Conservation (phyloP, 352 stramenopile species). For the Peronospora belbahrii region DNA sequence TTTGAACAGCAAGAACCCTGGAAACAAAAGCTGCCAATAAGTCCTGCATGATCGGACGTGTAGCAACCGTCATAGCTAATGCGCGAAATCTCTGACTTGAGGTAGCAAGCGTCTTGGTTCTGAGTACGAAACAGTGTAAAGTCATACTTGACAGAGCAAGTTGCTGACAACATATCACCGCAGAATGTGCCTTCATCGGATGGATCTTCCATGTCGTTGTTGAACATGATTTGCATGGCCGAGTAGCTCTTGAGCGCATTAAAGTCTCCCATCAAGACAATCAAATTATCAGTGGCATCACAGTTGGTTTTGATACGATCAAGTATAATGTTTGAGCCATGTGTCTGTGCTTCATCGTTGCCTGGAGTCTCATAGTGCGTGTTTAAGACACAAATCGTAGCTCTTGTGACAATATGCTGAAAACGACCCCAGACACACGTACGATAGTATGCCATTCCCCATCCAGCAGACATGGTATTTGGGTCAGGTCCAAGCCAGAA, state of each 20-base stretch:
- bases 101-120: slow-evolving; percentile 34
- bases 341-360: slow-evolving; percentile 59
- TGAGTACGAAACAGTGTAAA: slow-evolving; percentile 45
- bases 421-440: slow-evolving; percentile 67
- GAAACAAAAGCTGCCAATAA: slow-evolving; percentile 54
- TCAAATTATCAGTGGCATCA: slow-evolving; percentile 45
- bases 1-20: slow-evolving; percentile 48
- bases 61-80: slow-evolving; percentile 63
- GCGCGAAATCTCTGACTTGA: slow-evolving; percentile 52
- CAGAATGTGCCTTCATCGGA: slow-evolving; percentile 56
- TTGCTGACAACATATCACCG: slow-evolving; percentile 47
- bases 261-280: slow-evolving; percentile 61
- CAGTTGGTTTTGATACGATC: slow-evolving; percentile 41
- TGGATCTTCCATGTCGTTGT: slow-evolving; percentile 39
- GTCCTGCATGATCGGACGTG: slow-evolving; percentile 59
- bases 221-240: slow-evolving; percentile 53
- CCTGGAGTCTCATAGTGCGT: slow-evolving; percentile 80
- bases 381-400: slow-evolving; percentile 68
- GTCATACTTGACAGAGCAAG: slow-evolving; percentile 67
- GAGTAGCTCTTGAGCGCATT: slow-evolving; percentile 62
- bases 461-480: slow-evolving; percentile 39
- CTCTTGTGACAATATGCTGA: slow-evolving; percentile 48
- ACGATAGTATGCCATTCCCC: slow-evolving; percentile 68
- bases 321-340: slow-evolving; percentile 63
- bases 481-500: slow-evolving; percentile 65